Evolutionary conservation across 305 asterid genomes (phyloP), one percentile per base, ranked within the genome.

Genomic region (Solanum hybrid): DNA sequence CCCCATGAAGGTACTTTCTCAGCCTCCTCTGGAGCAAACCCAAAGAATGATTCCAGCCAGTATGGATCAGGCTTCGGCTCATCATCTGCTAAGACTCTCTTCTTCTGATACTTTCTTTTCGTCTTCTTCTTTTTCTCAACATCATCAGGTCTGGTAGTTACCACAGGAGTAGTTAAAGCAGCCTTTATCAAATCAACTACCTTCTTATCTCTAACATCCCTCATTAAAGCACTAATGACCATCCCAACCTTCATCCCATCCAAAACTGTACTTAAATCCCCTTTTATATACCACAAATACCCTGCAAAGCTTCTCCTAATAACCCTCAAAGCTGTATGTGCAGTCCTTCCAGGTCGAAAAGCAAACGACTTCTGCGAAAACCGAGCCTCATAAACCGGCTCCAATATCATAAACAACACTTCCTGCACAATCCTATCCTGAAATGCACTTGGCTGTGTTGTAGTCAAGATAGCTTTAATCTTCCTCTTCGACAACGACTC

Each of bases 51-150:
- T 80, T 94, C 97, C 91, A 97, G 88, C 99, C 99, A 97, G 92
- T 95, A 97, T 1, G 99, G 99, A 89, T 97, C 99, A 27, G 99
- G 99, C 94, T 97, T 97, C 1, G 99, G 99, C 93, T 97, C 99
- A 82, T 97, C 99, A 32, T 97, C 99, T 13, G 97, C 98, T 81
- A 97, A 64, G 69, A 96, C 98, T 92, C 94, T 95, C 94, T 97
- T 97, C 94, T 97, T 97, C 92, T 95, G 96, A 92, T 96, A 97
- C 94, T 96, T 97, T 36, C 99, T 92, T 89, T 94, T 95, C 77
- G 14, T 93, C 87, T 94, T 97, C 95, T 97, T 95, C 90, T 93
- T 95, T 93, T 93, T 95, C 93, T 93, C 98, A 24, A 90, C 98
- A 40, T 93, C 96, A 16, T 94, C 97, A 85, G 86, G 87, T 89